Conservation (phyloP, 23 red algal genomes). For the Cyanidiococcus yangmingshanensis region DNA sequence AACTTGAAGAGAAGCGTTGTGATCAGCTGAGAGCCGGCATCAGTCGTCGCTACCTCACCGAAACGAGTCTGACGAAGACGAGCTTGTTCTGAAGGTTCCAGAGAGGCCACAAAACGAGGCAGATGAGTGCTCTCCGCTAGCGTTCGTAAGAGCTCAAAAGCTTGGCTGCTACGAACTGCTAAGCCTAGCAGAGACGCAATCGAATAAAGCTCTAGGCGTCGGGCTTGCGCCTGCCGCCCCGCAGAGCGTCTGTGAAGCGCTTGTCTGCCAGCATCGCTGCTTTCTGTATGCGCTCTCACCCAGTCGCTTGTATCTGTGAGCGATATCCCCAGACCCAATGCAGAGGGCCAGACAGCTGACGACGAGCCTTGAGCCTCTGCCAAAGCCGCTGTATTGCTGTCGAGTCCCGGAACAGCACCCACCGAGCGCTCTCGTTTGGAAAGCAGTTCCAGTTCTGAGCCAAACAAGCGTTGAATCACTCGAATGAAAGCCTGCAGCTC, state of each 20-base stretch:
- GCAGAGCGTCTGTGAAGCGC: not conserved
- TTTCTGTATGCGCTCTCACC: not conserved
- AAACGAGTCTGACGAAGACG: slow-evolving; percentile 42
- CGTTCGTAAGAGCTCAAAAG: slow-evolving; percentile 27
- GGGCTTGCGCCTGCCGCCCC: not conserved
- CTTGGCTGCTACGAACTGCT: not conserved
- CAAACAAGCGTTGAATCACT: not conserved
- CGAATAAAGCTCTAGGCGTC: not conserved
- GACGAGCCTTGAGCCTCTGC: not conserved
- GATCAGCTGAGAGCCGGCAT: slow-evolving; percentile 25
- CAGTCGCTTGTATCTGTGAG: too few species aligned
- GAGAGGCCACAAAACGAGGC: slow-evolving; percentile 38
- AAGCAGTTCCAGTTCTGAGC: not conserved
- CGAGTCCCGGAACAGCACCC: not conserved
- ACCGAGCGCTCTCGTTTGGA: not conserved
- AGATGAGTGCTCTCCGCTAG: slow-evolving; percentile 56
- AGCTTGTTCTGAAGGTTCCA: slow-evolving; percentile 23
- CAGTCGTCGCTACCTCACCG: slow-evolving; percentile 40
- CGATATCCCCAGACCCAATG: too few species aligned
- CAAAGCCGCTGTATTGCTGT: not conserved
- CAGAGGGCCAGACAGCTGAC: not conserved
- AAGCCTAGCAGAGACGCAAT: not conserved
- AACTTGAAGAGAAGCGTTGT: slow-evolving; percentile 51
- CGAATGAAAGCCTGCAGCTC: slow-evolving; percentile 1
- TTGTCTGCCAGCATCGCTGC: not conserved